Base-by-base conservation (phyloP, 2,329 filamentous ascomycete species). In the Talaromyces atroroseus region DNA sequence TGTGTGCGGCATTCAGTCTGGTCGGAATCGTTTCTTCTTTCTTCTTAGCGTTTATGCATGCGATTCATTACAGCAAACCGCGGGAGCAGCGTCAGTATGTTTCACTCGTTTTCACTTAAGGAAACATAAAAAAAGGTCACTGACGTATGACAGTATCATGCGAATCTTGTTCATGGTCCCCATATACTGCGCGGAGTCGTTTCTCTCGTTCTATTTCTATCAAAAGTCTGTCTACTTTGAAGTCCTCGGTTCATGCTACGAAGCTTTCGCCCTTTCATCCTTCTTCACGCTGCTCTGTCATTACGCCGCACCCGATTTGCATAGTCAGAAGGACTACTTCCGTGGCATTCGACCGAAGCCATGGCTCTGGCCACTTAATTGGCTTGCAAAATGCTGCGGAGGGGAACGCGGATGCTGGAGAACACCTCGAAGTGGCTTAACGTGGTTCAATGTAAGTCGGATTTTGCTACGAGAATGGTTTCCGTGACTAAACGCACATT, bases 131-230 rank as follows among this genome's bases (percentile, higher is more conserved):
- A 16, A 34, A 50, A 23, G 18, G 20, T 20, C n/a, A 21, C 26
- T 36, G 21, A 52, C 12, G n/a, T 21, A 32, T 54, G 45, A 54
- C 23, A 89, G 85, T 68, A 91, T 94, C 65, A 92, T 95, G 64
- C 88, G 90, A 49, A 92, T 95, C 62, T 80, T 95, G 24, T 86
- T 92, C 70, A 92, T 95, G 89, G 83, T 95, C 50, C 90, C 90
- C 40, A 79, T 95, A 59, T 95, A 95, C 71, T 80, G 87, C 51
- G 77, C 85, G 40, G 85, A 90, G 20, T 85, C 88, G 34, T 89
- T 89, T 67, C 79, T 92, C 38, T 85, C 85, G 58, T 83, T 90
- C 64, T 78, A 81, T 62, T 91, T 82, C 75, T 92, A 94, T 76
- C 82, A 80, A 69, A 82, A 91, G 65, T 84, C 87, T 49, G 82